Conservation (phyloP, 2,329 filamentous ascomycete species). For the Torrubiellomyces zombiae region DNA sequence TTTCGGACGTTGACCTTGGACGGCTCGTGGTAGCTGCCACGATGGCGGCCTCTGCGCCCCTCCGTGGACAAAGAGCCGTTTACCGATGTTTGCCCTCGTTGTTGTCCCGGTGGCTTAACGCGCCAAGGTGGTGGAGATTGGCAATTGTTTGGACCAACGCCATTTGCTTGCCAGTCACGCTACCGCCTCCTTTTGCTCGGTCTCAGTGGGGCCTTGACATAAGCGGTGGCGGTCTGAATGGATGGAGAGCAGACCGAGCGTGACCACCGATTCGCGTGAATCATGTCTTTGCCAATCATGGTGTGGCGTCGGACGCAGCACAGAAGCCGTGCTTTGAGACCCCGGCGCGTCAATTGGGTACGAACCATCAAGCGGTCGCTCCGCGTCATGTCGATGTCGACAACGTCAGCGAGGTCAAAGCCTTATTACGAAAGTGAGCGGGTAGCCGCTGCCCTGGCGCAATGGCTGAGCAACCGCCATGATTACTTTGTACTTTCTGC, state of each 20-base stretch:
- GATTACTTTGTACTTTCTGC: too few relatives aligned
- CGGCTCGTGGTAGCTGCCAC: too few relatives aligned
- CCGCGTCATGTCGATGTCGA: background rate
- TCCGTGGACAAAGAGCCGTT: too few relatives aligned
- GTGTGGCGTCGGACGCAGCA: slow-evolving; percentile 2
- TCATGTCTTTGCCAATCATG: slow-evolving; percentile 3
- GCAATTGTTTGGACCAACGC: slow-evolving; percentile 4
- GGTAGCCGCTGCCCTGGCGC: too few relatives aligned
- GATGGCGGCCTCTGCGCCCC: slow-evolving; percentile 2
- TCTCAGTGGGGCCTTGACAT: slow-evolving; percentile 6
- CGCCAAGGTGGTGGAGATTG: slow-evolving; percentile 8
- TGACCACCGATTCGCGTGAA: slow-evolving; percentile 3
- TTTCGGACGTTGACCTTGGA: too few relatives aligned
- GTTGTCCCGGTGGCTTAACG: slow-evolving; percentile 2
- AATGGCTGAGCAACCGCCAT: slow-evolving; percentile 1
- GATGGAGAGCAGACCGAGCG: slow-evolving; percentile 4
- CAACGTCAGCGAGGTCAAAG: background rate
- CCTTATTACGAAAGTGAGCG: too few relatives aligned
- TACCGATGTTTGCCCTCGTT: too few relatives aligned
- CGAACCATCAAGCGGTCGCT: background rate
- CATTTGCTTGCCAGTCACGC: slow-evolving; percentile 6
- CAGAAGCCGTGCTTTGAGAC: too few relatives aligned
- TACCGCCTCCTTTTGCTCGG: slow-evolving; percentile 2
- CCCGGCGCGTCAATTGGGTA: too few relatives aligned
- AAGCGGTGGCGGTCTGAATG: slow-evolving; percentile 5